These are phyloP conservation scores for Elsinoe fawcettii DNA, from an alignment of 2,329 filamentous ascomycete species.

Conservation along the genomic window DNA sequence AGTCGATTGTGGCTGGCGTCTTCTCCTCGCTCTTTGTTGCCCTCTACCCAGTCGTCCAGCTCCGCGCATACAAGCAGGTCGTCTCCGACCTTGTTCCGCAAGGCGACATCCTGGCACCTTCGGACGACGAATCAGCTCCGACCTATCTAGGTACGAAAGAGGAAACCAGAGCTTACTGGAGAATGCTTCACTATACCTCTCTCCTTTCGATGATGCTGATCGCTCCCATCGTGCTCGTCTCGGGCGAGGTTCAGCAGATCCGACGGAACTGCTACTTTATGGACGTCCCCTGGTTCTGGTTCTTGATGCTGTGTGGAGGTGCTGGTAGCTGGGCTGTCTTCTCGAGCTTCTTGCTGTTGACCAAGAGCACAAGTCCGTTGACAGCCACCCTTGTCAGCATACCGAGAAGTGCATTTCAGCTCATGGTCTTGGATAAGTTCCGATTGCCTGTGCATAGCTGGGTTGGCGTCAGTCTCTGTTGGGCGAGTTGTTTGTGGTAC, in stretches of 20 bases:
- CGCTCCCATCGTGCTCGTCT: conserved; percentile 43
- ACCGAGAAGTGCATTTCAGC: conserved; percentile 42
- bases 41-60: conserved; percentile 44
- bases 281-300: conserved; percentile 50
- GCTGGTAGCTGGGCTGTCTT: conserved; percentile 44
- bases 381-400: conserved; percentile 44
- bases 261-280: conserved; percentile 47
- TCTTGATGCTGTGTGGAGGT: conserved; percentile 44
- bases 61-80: conserved; percentile 43
- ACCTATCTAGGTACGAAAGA: conserved; percentile 35
- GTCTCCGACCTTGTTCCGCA: conserved; percentile 39
- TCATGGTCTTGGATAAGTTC: conserved; percentile 41
- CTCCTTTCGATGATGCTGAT: conserved; percentile 43
- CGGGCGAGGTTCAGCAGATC: conserved; percentile 43
- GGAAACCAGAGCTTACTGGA: conserved; percentile 45
- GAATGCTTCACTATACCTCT: conserved; percentile 46
- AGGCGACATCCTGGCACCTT: conserved; percentile 34
- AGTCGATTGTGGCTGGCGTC: conserved; percentile 45
- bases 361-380: conserved; percentile 44
- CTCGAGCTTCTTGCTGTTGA: conserved; percentile 40
- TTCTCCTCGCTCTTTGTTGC: conserved; percentile 47
- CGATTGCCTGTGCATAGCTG: conserved; percentile 45
- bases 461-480: conserved; percentile 45
- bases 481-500: conserved; percentile 45
- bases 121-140: conserved; percentile 19